Base-by-base conservation (phyloP, 2,329 filamentous ascomycete species). In the Magnaporthales sp. region DNA sequence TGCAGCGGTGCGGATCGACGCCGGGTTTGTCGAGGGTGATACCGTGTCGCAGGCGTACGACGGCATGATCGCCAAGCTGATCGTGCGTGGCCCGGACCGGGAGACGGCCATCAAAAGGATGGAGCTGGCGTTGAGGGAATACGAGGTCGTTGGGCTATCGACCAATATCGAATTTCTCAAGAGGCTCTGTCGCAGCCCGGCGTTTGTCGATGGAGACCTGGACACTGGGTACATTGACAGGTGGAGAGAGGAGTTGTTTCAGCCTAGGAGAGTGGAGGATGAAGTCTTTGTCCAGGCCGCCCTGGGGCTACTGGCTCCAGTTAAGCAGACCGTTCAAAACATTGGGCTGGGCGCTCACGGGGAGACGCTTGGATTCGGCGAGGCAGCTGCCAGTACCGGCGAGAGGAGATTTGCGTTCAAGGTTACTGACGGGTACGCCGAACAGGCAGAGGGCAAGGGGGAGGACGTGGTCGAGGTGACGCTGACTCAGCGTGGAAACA, bases 121-220 rank as follows among this genome's bases (percentile, higher is more conserved):
- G 68, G 87, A 88, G 51, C 82, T 89, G 4, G 93, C 95, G 0
- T 81, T 99, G 11, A 89, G 92, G 70, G 85, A 92, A 63, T 99
- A 98, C 74, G 92, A 99, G 77, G 89, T 99, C 11, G 95, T 94
- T 2, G 95, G 95, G 0, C 86, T 96, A 8, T 90, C 91, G 74
- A 99, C 95, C 7, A 99, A 99, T 75, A 93, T 99, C 69, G 95
- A 98, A 76, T 99, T 99, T 74, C 80, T 99, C 68, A 98, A 98
- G 80, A 86, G 89, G 9, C 84, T 97, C 67, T 97, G 93, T 75
- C 85, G 87, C 62, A 93, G 91, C 68, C 84, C 86, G 0, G 91
- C 90, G 64, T 99, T 99, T 74, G 85, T 96, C 67, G 85, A 85
- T 11, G 95, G 94, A 9, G 88, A 95, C 24, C 93, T 99, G 15